Evolutionary conservation across 768 basidiomycete species (phyloP), one percentile per base, ranked within the genome.

Genomic region (Kwoniella botswanensis): DNA sequence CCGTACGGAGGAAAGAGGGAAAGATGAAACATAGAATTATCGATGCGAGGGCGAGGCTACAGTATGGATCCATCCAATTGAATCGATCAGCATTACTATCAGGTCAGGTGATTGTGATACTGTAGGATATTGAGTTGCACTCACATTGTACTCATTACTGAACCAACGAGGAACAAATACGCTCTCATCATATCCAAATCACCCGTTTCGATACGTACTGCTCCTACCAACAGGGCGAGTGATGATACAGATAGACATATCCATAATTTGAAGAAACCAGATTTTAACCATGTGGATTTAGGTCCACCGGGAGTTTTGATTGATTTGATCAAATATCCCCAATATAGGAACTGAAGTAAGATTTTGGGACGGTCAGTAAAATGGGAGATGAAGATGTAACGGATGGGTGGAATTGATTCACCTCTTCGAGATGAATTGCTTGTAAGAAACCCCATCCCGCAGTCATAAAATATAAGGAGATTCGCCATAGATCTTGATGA

Each of bases 371-470:
- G 11, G 52, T 63, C 63, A 68, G 63, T 62, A 44, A n/a, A 53
- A 10, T 54, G 10, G 17, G 29, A 50, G 22, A 21, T 62, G 13
- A 12, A 43, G n/a, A 21, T 62, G 10, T 21, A 43, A 35, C 35
- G 35, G 35, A 35, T 35, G 35, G 7, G 41, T 44, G 43, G 11
- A 12, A n/a, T 63, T 4, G 26, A 66, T 70, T 21, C 15, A 79
- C 75, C 74, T 79, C 78, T 63, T 79, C 78, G 2, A 76, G 63
- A 56, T 79, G 78, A 5, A 74, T 68, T n/a, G 70, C 70, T 52
- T 75, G 78, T 21, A 79, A 55, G 50, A 73, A 72, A 2, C 64
- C 64, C 78, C 78, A 79, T 43, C 73, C 78, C 29, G 68, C 61
- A 13, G 69, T 58, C 58, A 76, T 65, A 44, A 76, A 50, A 46